These are phyloP conservation scores for Soucietia sequanensis DNA, from an alignment of 805 yeast species.

Conservation along the genomic window DNA sequence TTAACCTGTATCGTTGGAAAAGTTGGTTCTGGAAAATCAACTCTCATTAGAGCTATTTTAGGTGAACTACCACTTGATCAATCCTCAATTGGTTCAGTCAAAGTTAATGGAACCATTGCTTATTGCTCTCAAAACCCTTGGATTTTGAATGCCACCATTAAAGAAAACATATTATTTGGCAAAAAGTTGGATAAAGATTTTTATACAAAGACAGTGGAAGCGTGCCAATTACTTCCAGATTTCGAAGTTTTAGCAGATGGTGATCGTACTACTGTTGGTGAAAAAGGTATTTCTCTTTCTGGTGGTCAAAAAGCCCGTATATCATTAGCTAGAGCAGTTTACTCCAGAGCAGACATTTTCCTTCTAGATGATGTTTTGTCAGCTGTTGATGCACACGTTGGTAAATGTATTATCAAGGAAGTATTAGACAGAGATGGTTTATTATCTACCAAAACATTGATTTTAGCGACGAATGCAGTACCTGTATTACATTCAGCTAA, in stretches of 20 bases:
- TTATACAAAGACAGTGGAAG: conserved; percentile 31
- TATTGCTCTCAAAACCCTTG: conserved; percentile 42
- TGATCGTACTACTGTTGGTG: conserved; percentile 41
- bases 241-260: conserved; percentile 37
- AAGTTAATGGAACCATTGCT: conserved; percentile 33
- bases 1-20: conserved; percentile 41
- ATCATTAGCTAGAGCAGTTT: conserved; percentile 41
- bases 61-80: conserved; percentile 25
- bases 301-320: conserved; percentile 45
- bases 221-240: conserved; percentile 37
- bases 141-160: conserved; percentile 40
- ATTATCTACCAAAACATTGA: conserved; percentile 31
- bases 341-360: conserved; percentile 38
- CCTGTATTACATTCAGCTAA: conserved; percentile 33
- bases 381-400: conserved; percentile 44
- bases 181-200: conserved; percentile 25
- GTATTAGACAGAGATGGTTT: conserved; percentile 33
- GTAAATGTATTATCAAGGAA: conserved; percentile 28
- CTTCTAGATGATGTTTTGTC: conserved; percentile 41
- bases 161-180: conserved; percentile 37
- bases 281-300: conserved; percentile 41
- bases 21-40: conserved; percentile 42
- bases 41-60: conserved; percentile 33
- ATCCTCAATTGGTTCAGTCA: conserved; percentile 8
- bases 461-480: conserved; percentile 41